Evolutionary conservation across 257 asterid genomes (phyloP).

Genomic region (Cynanchum wilfordii): DNA sequence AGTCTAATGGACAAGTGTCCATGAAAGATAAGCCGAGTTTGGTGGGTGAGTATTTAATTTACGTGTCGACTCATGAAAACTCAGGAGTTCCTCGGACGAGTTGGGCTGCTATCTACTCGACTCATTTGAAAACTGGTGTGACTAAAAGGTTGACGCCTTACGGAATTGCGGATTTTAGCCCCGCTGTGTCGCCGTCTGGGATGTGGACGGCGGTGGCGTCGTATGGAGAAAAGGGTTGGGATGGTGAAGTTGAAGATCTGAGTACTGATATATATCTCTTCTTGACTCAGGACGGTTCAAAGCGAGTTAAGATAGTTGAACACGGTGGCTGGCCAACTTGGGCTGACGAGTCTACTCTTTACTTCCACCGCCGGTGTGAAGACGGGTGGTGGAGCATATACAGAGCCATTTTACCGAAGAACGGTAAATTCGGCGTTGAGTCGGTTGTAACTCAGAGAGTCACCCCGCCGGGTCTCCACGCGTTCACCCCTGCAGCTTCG

Average conservation of each 20-base stretch:
- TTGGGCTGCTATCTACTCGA: slow-evolving; percentile 88
- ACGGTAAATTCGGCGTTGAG: slow-evolving; percentile 22
- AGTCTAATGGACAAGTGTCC: slow-evolving; percentile 35
- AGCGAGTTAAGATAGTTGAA: slow-evolving; percentile 63
- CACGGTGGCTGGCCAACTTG: slow-evolving; percentile 97
- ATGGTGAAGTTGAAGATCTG: slow-evolving; percentile 72
- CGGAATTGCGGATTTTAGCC: slow-evolving; percentile 75
- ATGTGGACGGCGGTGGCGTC: slow-evolving; percentile 87
- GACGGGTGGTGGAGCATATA: slow-evolving; percentile 96
- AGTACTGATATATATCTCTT: slow-evolving; percentile 61
- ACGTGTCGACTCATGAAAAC: slow-evolving; percentile 77
- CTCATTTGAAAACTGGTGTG: slow-evolving; percentile 48
- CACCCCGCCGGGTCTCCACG: slow-evolving; percentile 90
- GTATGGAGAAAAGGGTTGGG: slow-evolving; percentile 65
- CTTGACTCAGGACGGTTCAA: slow-evolving; percentile 66
- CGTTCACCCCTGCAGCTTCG: slow-evolving; percentile 84
- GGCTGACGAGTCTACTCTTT: slow-evolving; percentile 70
- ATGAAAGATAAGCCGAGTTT: slow-evolving; percentile 76
- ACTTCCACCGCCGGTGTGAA: slow-evolving; percentile 68
- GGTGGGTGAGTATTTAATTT: slow-evolving; percentile 55
- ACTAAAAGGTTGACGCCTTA: slow-evolving; percentile 67
- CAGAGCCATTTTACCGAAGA: slow-evolving; percentile 32
- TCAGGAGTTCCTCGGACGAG: slow-evolving; percentile 69
- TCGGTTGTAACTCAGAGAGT: slow-evolving; percentile 49
- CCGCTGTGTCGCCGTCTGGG: slow-evolving; percentile 91